phyloP scores from a whole-genome alignment of 192 early-diverging fungal genomes.

The Podila horticola region DNA sequence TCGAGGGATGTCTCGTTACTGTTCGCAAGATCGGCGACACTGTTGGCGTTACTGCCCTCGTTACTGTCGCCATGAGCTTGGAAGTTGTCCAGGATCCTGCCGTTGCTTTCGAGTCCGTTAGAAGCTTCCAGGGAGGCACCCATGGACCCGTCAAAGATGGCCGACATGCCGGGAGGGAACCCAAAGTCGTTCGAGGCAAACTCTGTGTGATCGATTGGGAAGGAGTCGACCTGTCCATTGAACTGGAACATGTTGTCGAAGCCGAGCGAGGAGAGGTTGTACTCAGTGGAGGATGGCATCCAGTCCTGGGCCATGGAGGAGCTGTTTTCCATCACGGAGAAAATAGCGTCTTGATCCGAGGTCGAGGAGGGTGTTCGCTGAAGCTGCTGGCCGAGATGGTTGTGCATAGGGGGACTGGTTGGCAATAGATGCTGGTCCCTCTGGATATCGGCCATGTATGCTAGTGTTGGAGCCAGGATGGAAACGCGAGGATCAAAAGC shows the following conservation, averaged over 20 bases:
- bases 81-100: not conserved
- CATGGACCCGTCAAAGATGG: constrained; percentile 33
- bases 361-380: constrained; percentile 22
- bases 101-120: not conserved
- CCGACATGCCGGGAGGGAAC: constrained; percentile 27
- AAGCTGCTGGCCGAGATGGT: constrained; percentile 12
- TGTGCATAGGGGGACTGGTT: constrained; percentile 26
- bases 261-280: constrained; percentile 40
- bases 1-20: constrained; percentile 8
- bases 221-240: constrained; percentile 33
- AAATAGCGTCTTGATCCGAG: constrained; percentile 18
- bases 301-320: constrained; percentile 28
- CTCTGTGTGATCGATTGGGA: constrained; percentile 46
- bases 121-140: not conserved
- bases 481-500: not conserved
- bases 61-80: not conserved
- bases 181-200: constrained; percentile 47
- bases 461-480: constrained; percentile 5
- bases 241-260: constrained; percentile 49
- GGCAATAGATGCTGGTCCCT: constrained; percentile 31
- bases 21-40: constrained; percentile 1
- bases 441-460: constrained; percentile 35
- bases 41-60: not conserved
- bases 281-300: constrained; percentile 32
- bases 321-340: constrained; percentile 14